A percentile compares a stretch with the other conserved stretches of the same genome.
phyloP scores from a whole-genome alignment of 2,329 filamentous ascomycete genomes.

The Chrysoporthe cubensis region DNA sequence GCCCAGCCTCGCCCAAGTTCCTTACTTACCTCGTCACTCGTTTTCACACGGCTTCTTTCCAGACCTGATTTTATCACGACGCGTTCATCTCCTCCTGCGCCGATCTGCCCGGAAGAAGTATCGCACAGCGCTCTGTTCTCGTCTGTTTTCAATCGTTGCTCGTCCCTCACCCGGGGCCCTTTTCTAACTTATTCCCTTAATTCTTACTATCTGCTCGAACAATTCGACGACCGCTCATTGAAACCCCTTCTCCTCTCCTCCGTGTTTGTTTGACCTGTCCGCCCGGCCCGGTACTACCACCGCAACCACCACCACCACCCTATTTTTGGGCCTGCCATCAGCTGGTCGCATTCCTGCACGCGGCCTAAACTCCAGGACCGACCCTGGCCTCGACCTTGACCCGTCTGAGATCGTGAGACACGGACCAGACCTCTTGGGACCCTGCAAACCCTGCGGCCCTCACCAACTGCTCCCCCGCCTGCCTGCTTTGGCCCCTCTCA shows the following conservation, averaged over 20 bases:
- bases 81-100: background rate
- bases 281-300: background rate
- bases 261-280: background rate
- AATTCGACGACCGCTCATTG: background rate
- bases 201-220: background rate
- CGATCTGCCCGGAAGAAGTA: background rate
- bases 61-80: background rate
- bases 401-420: constrained; percentile 38
- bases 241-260: background rate
- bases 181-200: background rate
- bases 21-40: background rate
- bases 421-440: background rate
- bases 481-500: background rate
- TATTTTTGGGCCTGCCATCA: constrained; percentile 2
- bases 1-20: background rate
- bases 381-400: constrained; percentile 15
- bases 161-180: background rate
- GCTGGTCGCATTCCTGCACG: constrained; percentile 11
- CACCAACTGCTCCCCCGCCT: background rate
- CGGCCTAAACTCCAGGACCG: constrained; percentile 8
- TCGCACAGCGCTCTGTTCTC: background rate
- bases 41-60: background rate
- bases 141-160: background rate
- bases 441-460: background rate
- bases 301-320: background rate